Percentiles rank a stretch among this genome's conserved stretches.
These are phyloP conservation scores for Protomyces inouyei DNA, from an alignment of 1,139 yeast species.

Conservation along the genomic window DNA sequence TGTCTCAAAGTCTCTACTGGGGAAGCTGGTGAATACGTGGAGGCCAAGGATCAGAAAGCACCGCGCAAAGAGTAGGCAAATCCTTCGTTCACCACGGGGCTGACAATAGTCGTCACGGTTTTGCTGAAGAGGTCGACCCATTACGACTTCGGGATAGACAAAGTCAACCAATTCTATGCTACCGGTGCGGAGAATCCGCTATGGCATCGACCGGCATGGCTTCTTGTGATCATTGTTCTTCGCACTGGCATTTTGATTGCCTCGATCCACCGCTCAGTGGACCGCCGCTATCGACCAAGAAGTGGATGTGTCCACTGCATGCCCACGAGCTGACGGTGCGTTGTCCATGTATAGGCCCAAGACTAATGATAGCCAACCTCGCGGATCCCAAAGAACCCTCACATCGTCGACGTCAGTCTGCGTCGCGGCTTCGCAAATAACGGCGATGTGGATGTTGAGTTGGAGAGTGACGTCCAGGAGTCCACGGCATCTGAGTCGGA, in stretches of 20 bases:
- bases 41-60: conserved; percentile 52
- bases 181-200: conserved; percentile 70
- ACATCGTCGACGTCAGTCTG: conserved; percentile 52
- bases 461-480: conserved; percentile 36
- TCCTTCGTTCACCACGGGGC: conserved; percentile 10
- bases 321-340: conserved; percentile 53
- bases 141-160: conserved; percentile 59
- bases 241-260: conserved; percentile 93
- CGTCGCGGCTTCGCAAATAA: conserved; percentile 60
- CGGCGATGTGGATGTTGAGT: conserved; percentile 60
- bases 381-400: conserved; percentile 48
- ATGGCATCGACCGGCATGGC: conserved; percentile 52
- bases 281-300: conserved; percentile 70
- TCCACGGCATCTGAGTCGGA: conserved; percentile 17
- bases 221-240: conserved; percentile 78
- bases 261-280: conserved; percentile 68
- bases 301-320: conserved; percentile 95
- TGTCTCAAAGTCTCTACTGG: conserved; percentile 45
- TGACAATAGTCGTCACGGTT: conserved; percentile 40
- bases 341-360: neutral
- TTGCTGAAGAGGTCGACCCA: conserved; percentile 54
- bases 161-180: conserved; percentile 65
- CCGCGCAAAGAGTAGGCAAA: conserved; percentile 32
- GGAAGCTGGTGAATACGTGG: conserved; percentile 65
- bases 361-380: conserved; percentile 7